These are phyloP conservation scores for Collybiopsis confluens DNA, from an alignment of 768 basidiomycete genomes.

Conservation along the genomic window DNA sequence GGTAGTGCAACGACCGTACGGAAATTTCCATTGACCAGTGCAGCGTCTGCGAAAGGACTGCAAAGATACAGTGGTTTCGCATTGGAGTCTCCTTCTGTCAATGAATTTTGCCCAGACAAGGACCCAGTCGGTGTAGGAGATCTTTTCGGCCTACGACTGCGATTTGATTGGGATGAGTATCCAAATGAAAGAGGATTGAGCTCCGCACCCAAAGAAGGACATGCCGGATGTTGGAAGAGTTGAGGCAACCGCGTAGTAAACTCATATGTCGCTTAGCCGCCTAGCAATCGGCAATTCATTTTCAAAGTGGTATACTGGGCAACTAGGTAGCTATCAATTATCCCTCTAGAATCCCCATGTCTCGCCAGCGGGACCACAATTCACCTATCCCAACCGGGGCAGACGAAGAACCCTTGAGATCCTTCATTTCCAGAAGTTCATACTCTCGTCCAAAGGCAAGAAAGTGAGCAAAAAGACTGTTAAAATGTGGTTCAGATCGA, in stretches of 20 bases:
- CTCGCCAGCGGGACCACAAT: conserved; percentile 87
- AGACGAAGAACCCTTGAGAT: conserved; percentile 68
- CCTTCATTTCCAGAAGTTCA: conserved; percentile 86
- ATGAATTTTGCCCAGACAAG: conserved; percentile 24
- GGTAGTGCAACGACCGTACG: conserved; percentile 97
- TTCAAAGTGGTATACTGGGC: too few relatives aligned
- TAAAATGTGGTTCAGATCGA: conserved; percentile 92
- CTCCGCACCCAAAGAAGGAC: conserved; percentile 31
- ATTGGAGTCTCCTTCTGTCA: conserved; percentile 27
- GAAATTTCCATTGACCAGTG: conserved; percentile 96
- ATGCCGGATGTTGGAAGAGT: too few relatives aligned
- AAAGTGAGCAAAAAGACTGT: conserved; percentile 97
- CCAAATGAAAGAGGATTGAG: neutral
- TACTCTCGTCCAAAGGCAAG: conserved; percentile 95
- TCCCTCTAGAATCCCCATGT: conserved; percentile 76
- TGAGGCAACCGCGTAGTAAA: conserved; percentile 3
- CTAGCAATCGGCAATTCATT: too few relatives aligned
- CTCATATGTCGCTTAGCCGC: neutral
- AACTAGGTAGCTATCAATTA: too few relatives aligned
- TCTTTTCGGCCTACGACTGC: conserved; percentile 26
- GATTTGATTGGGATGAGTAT: neutral
- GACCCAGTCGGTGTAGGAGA: conserved; percentile 31
- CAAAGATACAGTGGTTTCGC: conserved; percentile 82
- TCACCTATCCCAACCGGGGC: conserved; percentile 70
- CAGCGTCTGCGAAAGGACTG: conserved; percentile 91